Percentiles rank a stretch among this genome's conserved stretches.
phyloP scores from a whole-genome alignment of 768 basidiomycete genomes.

The Termitomyces sp. region DNA sequence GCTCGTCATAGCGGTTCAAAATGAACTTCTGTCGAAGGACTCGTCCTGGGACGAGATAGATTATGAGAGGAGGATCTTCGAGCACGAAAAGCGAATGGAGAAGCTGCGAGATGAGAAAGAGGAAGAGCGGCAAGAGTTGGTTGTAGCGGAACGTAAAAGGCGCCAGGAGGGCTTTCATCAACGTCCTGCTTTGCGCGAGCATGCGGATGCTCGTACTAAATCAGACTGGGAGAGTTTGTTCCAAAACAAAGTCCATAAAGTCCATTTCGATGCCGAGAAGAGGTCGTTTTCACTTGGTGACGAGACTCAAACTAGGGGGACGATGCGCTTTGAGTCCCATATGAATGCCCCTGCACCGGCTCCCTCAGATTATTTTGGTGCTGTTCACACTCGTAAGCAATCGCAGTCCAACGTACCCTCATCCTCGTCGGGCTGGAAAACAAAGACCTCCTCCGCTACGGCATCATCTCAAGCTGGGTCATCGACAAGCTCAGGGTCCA shows the following conservation, averaged over 20 bases:
- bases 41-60: slow-evolving; percentile 20
- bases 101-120: slow-evolving; percentile 42
- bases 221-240: slow-evolving; percentile 12
- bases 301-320: slow-evolving; percentile 4
- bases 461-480: slow-evolving; percentile 5
- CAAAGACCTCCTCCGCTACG: slow-evolving; percentile 7
- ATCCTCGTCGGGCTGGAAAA: slow-evolving; percentile 18
- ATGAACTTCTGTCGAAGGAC: slow-evolving; percentile 29
- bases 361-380: slow-evolving; percentile 1
- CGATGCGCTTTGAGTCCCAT: neutral
- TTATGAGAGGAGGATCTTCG: slow-evolving; percentile 25
- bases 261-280: slow-evolving; percentile 14
- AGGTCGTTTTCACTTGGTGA: slow-evolving; percentile 8
- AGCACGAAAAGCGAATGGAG: slow-evolving; percentile 35
- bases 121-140: slow-evolving; percentile 39
- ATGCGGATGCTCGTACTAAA: neutral
- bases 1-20: slow-evolving; percentile 33
- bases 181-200: slow-evolving; percentile 10
- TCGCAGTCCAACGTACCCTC: slow-evolving; percentile 9
- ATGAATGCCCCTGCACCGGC: neutral
- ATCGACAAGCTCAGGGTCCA: neutral
- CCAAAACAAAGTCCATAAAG: slow-evolving; percentile 1
- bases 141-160: slow-evolving; percentile 32
- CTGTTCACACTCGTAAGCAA: slow-evolving; percentile 9
- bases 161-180: slow-evolving; percentile 26